Evolutionary conservation across 768 basidiomycete species (phyloP).

Genomic region (Boletus rubropictus): DNA sequence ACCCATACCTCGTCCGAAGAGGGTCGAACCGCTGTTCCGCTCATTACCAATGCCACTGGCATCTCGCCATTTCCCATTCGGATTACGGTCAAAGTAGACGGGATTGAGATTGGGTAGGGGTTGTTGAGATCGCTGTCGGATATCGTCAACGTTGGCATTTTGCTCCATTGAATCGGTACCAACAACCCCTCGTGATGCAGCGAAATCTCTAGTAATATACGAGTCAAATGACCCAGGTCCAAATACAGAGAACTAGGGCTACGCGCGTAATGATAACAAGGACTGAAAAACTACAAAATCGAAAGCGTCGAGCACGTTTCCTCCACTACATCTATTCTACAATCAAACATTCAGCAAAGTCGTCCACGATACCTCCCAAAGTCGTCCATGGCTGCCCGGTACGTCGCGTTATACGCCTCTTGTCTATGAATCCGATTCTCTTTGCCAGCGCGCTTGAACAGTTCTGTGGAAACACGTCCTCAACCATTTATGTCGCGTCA

Average conservation of each 20-base stretch:
- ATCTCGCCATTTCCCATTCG: conserved; percentile 81
- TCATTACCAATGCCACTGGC: conserved; percentile 68
- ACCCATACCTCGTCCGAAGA: conserved; percentile 73
- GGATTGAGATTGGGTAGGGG: conserved; percentile 48
- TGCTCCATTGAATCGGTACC: not conserved
- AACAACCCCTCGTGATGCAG: not conserved
- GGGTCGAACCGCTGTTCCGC: conserved; percentile 69
- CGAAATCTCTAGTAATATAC: not conserved
- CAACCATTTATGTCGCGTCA: not conserved
- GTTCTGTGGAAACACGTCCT: conserved; percentile 33
- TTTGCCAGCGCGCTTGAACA: conserved; percentile 54
- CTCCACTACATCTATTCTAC: not conserved
- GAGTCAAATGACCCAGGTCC: not conserved
- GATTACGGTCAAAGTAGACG: conserved; percentile 63
- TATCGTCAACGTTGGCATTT: not conserved
- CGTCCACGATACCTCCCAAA: conserved; percentile 11
- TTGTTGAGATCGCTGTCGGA: not conserved
- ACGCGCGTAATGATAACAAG: not conserved
- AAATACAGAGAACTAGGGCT: conserved; percentile 6
- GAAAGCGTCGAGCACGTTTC: not conserved
- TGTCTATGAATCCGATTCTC: conserved; percentile 43
- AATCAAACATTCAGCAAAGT: conserved; percentile 13
- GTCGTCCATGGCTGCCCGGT: conserved; percentile 22
- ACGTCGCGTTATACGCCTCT: conserved; percentile 36
- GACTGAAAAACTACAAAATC: not conserved